A percentile compares a stretch with the other conserved stretches of the same genome.
Evolutionary conservation across 352 stramenopile species (phyloP).

Genomic region (Phytopythium litorale): DNA sequence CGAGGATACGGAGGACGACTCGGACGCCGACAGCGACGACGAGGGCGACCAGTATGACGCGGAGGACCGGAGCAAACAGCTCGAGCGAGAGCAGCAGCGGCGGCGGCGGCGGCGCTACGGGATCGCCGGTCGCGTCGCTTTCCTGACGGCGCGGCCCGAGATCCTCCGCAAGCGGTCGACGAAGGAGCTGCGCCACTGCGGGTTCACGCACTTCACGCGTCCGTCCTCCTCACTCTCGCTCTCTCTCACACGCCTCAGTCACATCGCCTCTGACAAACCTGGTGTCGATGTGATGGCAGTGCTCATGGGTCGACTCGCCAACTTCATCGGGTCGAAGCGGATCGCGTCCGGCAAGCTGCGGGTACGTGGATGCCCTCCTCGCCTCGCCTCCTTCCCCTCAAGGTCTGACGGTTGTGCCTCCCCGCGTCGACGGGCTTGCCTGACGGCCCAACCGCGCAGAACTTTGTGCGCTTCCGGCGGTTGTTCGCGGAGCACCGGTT

Average conservation of each 20-base stretch:
- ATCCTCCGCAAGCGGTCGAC: conserved; percentile 61
- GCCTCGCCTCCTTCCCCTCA: neutral
- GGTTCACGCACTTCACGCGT: conserved; percentile 79
- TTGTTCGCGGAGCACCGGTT: conserved; percentile 74
- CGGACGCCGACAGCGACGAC: conserved; percentile 22
- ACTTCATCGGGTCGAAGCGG: conserved; percentile 56
- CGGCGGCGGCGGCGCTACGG: neutral
- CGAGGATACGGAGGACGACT: conserved; percentile 16
- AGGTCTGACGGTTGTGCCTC: neutral
- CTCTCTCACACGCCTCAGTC: neutral
- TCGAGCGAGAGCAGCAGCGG: conserved; percentile 1
- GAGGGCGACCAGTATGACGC: conserved; percentile 15
- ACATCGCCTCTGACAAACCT: neutral
- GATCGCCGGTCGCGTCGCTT: conserved; percentile 50
- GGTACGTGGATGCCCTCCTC: conserved; percentile 17
- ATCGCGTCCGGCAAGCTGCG: conserved; percentile 70
- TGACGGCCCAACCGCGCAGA: conserved; percentile 22
- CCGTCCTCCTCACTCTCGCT: conserved; percentile 16
- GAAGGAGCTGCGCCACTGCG: conserved; percentile 56
- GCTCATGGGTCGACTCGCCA: conserved; percentile 65
- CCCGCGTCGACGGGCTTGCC: neutral
- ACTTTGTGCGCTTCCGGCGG: conserved; percentile 70
- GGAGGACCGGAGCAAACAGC: conserved; percentile 1
- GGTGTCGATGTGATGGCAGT: conserved; percentile 21
- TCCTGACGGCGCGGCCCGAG: conserved; percentile 72